A percentile compares a stretch with the other conserved stretches of the same genome.
phyloP scores from a whole-genome alignment of 176 grass and related monocot species.

The Raddia distichophylla region DNA sequence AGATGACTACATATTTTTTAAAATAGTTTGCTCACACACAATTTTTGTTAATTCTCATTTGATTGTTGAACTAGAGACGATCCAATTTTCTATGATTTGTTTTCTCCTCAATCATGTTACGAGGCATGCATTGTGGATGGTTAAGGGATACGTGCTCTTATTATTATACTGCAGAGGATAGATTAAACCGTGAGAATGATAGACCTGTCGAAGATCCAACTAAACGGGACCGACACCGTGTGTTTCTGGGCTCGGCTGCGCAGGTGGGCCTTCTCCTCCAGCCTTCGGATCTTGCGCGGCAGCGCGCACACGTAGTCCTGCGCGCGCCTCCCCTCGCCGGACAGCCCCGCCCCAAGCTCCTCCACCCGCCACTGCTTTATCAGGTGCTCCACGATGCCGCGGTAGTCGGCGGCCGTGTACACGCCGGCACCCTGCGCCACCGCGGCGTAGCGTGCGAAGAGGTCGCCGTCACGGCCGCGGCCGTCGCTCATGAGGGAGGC shows the following conservation, averaged over 20 bases:
- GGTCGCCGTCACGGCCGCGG: slow-evolving; percentile 43
- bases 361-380: slow-evolving; percentile 58
- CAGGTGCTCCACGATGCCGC: slow-evolving; percentile 61
- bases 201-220: slow-evolving; percentile 66
- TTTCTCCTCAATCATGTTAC: no score
- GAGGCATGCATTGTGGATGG: no score
- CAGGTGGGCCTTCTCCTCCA: slow-evolving; percentile 46
- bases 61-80: no score
- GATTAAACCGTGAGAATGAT: neutral
- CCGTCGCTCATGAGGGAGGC: slow-evolving; percentile 59
- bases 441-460: slow-evolving; percentile 54
- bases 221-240: slow-evolving; percentile 40
- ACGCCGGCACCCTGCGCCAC: slow-evolving; percentile 49
- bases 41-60: no score
- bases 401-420: slow-evolving; percentile 75
- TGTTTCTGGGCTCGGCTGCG: slow-evolving; percentile 22
- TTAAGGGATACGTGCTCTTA: no score
- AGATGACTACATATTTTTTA: no score
- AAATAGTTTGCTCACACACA: no score
- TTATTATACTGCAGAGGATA: no score
- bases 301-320: slow-evolving; percentile 65
- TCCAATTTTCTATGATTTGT: no score
- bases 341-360: slow-evolving; percentile 43
- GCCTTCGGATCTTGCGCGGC: slow-evolving; percentile 48
- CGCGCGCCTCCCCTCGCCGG: slow-evolving; percentile 60